A percentile compares a stretch with the other conserved stretches of the same genome.
Evolutionary conservation across 177 flowering plant genomes (phyloP).

Genomic region (Vitis hybrid): DNA sequence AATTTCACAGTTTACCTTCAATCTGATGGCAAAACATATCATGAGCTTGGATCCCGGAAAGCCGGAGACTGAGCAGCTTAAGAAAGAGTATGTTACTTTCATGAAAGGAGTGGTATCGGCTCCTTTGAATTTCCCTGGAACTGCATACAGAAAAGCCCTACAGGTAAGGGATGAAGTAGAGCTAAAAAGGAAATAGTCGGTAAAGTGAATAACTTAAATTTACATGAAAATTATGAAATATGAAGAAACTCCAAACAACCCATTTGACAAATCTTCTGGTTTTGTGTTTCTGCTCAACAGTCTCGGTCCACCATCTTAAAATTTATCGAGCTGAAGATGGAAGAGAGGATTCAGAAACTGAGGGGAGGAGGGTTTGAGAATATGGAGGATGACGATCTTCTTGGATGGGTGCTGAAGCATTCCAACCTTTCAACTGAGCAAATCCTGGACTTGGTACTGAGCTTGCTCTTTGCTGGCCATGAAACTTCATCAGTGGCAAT

Average conservation of each 20-base stretch:
- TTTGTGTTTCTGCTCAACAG: conserved; percentile 31
- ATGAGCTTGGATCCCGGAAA: conserved; percentile 92
- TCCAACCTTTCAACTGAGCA: conserved; percentile 85
- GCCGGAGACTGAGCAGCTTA: conserved; percentile 75
- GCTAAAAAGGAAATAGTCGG: no score
- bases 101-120: conserved; percentile 97
- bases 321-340: conserved; percentile 77
- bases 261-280: neutral
- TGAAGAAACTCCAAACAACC: no score
- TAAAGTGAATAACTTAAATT: no score
- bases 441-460: conserved; percentile 77
- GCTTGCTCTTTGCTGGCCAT: conserved; percentile 92
- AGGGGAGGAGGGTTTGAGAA: conserved; percentile 20
- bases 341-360: conserved; percentile 43
- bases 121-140: conserved; percentile 87
- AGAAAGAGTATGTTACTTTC: conserved; percentile 86
- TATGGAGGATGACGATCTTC: conserved; percentile 71
- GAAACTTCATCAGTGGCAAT: conserved; percentile 91
- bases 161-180: conserved; percentile 32
- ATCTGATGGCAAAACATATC: conserved; percentile 91
- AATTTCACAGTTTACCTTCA: conserved; percentile 75
- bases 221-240: no score
- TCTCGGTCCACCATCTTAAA: conserved; percentile 71
- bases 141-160: conserved; percentile 79
- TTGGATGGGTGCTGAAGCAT: conserved; percentile 84